Evolutionary conservation across 2,329 filamentous ascomycete genomes (phyloP).

Genomic region (Pseudogymnoascus sp.): DNA sequence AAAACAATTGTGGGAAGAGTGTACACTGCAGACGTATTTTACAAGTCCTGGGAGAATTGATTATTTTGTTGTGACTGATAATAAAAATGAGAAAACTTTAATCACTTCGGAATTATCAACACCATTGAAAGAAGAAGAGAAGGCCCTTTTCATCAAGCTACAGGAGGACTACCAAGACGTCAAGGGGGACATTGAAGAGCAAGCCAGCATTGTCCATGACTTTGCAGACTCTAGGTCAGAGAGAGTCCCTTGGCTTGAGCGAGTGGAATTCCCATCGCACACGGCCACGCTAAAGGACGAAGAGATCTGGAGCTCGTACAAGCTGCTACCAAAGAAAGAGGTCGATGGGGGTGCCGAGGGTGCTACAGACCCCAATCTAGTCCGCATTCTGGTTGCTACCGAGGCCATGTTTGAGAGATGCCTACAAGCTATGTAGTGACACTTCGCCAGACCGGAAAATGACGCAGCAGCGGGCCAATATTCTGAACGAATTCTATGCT

Average conservation of each 20-base stretch:
- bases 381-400: constrained; percentile 11
- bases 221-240: constrained; percentile 11
- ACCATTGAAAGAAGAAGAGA: constrained; percentile 7
- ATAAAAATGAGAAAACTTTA: neutral
- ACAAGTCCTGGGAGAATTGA: neutral
- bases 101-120: neutral
- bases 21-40: too few relatives aligned
- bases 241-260: constrained; percentile 13
- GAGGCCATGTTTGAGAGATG: constrained; percentile 13
- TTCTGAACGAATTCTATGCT: constrained; percentile 14
- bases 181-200: constrained; percentile 11
- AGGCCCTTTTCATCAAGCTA: constrained; percentile 12
- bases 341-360: neutral
- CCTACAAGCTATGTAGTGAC: constrained; percentile 13
- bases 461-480: constrained; percentile 14
- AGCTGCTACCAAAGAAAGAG: constrained; percentile 13
- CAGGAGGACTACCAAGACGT: constrained; percentile 11
- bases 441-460: constrained; percentile 14
- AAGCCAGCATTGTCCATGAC: constrained; percentile 11
- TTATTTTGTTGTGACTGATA: constrained; percentile 10
- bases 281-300: constrained; percentile 9
- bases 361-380: constrained; percentile 10
- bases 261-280: constrained; percentile 6
- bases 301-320: constrained; percentile 14
- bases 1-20: too few relatives aligned